These are phyloP conservation scores for Aspergillus versicolor DNA, from an alignment of 2,329 filamentous ascomycete species.

Conservation along the genomic window DNA sequence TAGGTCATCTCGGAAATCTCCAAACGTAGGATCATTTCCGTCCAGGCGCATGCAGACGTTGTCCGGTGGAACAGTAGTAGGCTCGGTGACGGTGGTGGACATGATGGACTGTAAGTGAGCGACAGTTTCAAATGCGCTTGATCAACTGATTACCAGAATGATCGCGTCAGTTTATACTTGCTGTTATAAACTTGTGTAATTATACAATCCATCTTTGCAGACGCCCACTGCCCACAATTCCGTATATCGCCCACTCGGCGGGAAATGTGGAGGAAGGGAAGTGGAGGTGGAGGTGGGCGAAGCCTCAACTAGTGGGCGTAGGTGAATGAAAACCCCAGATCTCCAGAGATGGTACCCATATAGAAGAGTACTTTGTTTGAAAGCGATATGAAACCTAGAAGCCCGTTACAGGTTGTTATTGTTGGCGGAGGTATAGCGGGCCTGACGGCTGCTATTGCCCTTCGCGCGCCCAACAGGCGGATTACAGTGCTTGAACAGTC, in stretches of 20 bases:
- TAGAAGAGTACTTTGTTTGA: too few species aligned
- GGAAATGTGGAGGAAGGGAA: background rate
- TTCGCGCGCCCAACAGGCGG: slow-evolving; percentile 21
- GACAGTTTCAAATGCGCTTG: background rate
- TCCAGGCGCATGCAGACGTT: slow-evolving; percentile 20
- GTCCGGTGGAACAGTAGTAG: slow-evolving; percentile 3
- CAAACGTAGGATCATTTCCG: slow-evolving; percentile 18
- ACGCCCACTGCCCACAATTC: slow-evolving; percentile 1
- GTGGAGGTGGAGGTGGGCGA: background rate
- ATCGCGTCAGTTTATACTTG: background rate
- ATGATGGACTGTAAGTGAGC: slow-evolving; percentile 7
- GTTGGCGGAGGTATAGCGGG: slow-evolving; percentile 47
- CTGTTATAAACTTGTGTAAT: background rate
- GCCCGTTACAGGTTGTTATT: slow-evolving; percentile 47
- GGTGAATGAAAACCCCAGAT: background rate
- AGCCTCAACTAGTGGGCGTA: background rate
- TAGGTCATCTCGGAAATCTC: slow-evolving; percentile 28
- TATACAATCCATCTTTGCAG: background rate
- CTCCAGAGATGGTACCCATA: background rate
- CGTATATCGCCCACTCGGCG: background rate
- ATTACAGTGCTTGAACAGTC: slow-evolving; percentile 28
- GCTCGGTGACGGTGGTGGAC: slow-evolving; percentile 16
- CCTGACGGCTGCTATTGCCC: slow-evolving; percentile 33
- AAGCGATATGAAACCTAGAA: background rate
- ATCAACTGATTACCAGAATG: too few species aligned